Evolutionary conservation across 169 alveolate species (phyloP), one percentile per base, ranked within the genome.

Genomic region (Plasmodium gaboni): DNA sequence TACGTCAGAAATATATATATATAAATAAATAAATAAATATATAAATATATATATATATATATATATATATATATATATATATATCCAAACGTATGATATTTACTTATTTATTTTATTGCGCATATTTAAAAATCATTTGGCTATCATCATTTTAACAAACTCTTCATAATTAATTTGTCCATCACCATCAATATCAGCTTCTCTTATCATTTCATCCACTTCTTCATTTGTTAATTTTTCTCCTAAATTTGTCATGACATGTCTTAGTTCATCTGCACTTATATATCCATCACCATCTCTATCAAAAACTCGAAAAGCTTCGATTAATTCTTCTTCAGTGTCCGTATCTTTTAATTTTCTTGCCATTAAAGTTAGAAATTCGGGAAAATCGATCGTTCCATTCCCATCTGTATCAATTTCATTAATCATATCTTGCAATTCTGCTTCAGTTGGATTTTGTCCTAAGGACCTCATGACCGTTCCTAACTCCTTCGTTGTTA

Each of bases 141-240:
- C 97, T 93, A 98, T 96, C 99, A 98, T 98, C 99, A 99, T 98
- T 93, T 98, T 97, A 48, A 98, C 99, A 93, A 98, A 98, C 93
- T 98, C 99, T 83, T 98, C 99, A 92, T 98, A 98, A 96, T 98
- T 98, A 94, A 98, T 98, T 63, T 97, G 98, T 28, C 99, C 99
- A 94, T 98, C 99, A 13, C 99, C 99, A 89, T 99, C 99, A 32
- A 98, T 98, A 89, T 98, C 99, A 68, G 99, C 99, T 93, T 98
- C 99, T 86, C 99, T 95, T 74, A 99, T 97, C 99, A 99, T 98
- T 95, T 99, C 99, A 88, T 98, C 99, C 65, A 99, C 99, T 86
- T 98, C 99, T 92, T 99, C 99, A 92, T 98, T 99, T 38, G 99
- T 98, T 63, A 99, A 94, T 91, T 98, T 98, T 91, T 98, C 99